Percentiles rank a stretch among this genome's conserved stretches.
These are phyloP conservation scores for Sedum album DNA, from an alignment of 164 flowering plant genomes.

Conservation along the genomic window DNA sequence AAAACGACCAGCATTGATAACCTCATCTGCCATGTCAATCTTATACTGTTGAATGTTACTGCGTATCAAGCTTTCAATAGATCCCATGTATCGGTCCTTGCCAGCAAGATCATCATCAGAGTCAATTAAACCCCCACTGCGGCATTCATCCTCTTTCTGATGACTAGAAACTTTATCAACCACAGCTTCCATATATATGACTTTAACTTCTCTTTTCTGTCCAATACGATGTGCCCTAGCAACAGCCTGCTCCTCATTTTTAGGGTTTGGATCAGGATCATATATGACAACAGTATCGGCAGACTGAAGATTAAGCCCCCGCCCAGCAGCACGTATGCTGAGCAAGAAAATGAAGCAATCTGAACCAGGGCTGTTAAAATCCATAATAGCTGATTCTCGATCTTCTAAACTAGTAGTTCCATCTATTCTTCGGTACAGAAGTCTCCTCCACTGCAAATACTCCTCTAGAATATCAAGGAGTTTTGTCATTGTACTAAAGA, in stretches of 20 bases:
- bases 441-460: slow-evolving; percentile 85
- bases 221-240: slow-evolving; percentile 99
- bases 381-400: slow-evolving; percentile 94
- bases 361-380: slow-evolving; percentile 70
- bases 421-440: slow-evolving; percentile 85
- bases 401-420: slow-evolving; percentile 96
- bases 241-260: slow-evolving; percentile 98
- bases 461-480: slow-evolving; percentile 95
- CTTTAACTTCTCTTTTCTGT: slow-evolving; percentile 93
- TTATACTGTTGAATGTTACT: slow-evolving; percentile 98
- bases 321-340: slow-evolving; percentile 98
- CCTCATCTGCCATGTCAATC: slow-evolving; percentile 99
- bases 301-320: slow-evolving; percentile 93
- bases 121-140: slow-evolving; percentile 73
- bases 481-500: slow-evolving; percentile 97
- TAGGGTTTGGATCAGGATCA: slow-evolving; percentile 98
- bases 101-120: slow-evolving; percentile 96
- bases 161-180: slow-evolving; percentile 82
- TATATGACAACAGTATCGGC: slow-evolving; percentile 97
- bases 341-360: slow-evolving; percentile 93
- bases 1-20: slow-evolving; percentile 98
- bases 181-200: slow-evolving; percentile 95
- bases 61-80: slow-evolving; percentile 94
- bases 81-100: slow-evolving; percentile 93
- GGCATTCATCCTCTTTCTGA: slow-evolving; percentile 84